A percentile compares a stretch with the other conserved stretches of the same genome.
Conservation (phyloP, 495 filamentous ascomycete species). For the Penicillium lividum region DNA sequence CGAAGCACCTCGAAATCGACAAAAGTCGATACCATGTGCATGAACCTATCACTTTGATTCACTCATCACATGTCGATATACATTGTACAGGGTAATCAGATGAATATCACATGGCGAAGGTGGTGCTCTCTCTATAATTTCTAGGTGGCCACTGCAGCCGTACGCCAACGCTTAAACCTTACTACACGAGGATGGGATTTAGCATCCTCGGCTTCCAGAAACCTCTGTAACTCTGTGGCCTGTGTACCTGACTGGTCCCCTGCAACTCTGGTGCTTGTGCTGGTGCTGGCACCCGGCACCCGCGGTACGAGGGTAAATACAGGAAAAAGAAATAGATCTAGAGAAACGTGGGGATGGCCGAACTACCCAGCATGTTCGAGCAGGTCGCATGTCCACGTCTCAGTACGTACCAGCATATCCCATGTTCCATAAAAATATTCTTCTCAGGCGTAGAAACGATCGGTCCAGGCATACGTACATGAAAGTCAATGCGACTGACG, state of each 20-base stretch:
- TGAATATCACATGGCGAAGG: too few relatives aligned
- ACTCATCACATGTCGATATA: too few relatives aligned
- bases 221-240: constrained; percentile 8
- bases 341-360: constrained; percentile 1
- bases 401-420: not conserved
- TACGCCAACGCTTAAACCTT: not conserved
- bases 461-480: not conserved
- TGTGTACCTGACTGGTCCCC: constrained; percentile 12
- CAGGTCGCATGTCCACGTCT: not conserved
- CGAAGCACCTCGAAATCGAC: too few relatives aligned
- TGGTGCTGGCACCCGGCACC: constrained; percentile 2
- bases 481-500: constrained; percentile 4
- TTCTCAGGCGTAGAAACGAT: not conserved
- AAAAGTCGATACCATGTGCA: too few relatives aligned
- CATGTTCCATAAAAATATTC: not conserved
- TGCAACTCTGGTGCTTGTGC: constrained; percentile 15
- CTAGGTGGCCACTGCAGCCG: not conserved
- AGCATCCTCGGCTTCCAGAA: constrained; percentile 12
- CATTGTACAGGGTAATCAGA: too few relatives aligned
- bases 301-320: constrained; percentile 23
- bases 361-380: not conserved
- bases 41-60: too few relatives aligned
- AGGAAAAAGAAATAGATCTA: constrained; percentile 1
- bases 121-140: too few relatives aligned
- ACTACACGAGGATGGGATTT: not conserved